These are phyloP conservation scores for Pezicula radicicola DNA, from an alignment of 2,329 filamentous ascomycete species.

Conservation along the genomic window DNA sequence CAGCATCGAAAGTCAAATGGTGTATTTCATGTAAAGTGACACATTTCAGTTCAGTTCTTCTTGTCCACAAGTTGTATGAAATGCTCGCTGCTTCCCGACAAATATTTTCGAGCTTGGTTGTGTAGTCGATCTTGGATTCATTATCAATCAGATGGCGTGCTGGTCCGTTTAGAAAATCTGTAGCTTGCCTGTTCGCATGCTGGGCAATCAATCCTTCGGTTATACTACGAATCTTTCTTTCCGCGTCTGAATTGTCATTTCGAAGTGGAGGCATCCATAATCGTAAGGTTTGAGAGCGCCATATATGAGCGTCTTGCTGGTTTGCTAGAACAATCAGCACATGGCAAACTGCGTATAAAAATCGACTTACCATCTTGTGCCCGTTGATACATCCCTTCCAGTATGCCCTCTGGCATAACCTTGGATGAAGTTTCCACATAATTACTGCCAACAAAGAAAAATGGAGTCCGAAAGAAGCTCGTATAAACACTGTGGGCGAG, in stretches of 20 bases:
- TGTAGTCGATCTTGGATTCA: neutral
- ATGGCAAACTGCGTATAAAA: neutral
- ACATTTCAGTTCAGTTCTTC: slow-evolving; percentile 5
- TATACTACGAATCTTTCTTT: neutral
- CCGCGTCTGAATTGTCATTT: neutral
- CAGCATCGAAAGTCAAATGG: neutral
- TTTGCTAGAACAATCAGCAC: slow-evolving; percentile 7
- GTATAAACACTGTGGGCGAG: slow-evolving; percentile 10
- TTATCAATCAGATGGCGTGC: slow-evolving; percentile 6
- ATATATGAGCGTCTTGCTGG: slow-evolving; percentile 12
- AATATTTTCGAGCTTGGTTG: slow-evolving; percentile 6
- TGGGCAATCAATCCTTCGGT: slow-evolving; percentile 4
- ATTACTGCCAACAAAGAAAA: slow-evolving; percentile 5
- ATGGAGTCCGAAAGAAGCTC: slow-evolving; percentile 8
- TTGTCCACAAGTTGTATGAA: slow-evolving; percentile 16
- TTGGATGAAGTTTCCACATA: neutral
- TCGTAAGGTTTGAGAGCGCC: slow-evolving; percentile 16
- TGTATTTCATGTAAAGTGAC: slow-evolving; percentile 3
- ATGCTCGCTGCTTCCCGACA: slow-evolving; percentile 9
- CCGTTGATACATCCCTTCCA: slow-evolving; percentile 6
- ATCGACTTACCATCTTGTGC: slow-evolving; percentile 6
- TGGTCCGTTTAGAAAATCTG: slow-evolving; percentile 3
- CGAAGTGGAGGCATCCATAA: slow-evolving; percentile 9
- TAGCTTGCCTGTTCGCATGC: slow-evolving; percentile 4
- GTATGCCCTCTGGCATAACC: neutral